Percentiles rank a stretch among this genome's conserved stretches.
These are phyloP conservation scores for Lippia alba DNA, from an alignment of 305 asterid species.

Conservation along the genomic window DNA sequence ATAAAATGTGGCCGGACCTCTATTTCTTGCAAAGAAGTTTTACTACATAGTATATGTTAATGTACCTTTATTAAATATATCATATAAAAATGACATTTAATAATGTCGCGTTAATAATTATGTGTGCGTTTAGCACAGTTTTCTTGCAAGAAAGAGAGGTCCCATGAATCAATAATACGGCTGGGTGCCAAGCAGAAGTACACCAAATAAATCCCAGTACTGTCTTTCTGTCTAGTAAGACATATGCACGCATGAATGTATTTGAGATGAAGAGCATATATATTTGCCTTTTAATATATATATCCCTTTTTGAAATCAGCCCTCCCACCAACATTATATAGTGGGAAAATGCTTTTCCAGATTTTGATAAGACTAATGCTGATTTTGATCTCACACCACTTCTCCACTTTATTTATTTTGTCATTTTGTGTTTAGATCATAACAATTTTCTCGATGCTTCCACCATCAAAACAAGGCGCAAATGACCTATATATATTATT, in stretches of 20 bases:
- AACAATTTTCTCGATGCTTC: conserved; percentile 7
- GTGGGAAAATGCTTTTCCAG: conserved; percentile 63
- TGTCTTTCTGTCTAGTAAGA: conserved; percentile 60
- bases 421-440: conserved; percentile 43
- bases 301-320: background rate
- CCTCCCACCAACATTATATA: conserved; percentile 52
- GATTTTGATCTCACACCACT: conserved; percentile 30
- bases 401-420: conserved; percentile 37
- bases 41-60: too few species aligned
- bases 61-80: too few species aligned
- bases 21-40: too few species aligned
- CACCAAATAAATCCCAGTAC: conserved; percentile 70
- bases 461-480: conserved; percentile 8
- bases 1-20: too few species aligned
- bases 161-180: background rate
- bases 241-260: conserved; percentile 33
- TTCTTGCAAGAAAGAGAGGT: too few species aligned
- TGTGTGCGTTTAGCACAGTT: too few species aligned
- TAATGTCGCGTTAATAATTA: too few species aligned
- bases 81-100: too few species aligned
- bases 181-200: conserved; percentile 58
- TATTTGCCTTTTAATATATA: conserved; percentile 27
- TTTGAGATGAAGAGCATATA: conserved; percentile 60
- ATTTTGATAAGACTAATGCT: conserved; percentile 53
- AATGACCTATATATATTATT: too few species aligned